Evolutionary conservation across 2,329 filamentous ascomycete genomes (phyloP), one percentile per base, ranked within the genome.

Genomic region (Pseudocercospora ulei): DNA sequence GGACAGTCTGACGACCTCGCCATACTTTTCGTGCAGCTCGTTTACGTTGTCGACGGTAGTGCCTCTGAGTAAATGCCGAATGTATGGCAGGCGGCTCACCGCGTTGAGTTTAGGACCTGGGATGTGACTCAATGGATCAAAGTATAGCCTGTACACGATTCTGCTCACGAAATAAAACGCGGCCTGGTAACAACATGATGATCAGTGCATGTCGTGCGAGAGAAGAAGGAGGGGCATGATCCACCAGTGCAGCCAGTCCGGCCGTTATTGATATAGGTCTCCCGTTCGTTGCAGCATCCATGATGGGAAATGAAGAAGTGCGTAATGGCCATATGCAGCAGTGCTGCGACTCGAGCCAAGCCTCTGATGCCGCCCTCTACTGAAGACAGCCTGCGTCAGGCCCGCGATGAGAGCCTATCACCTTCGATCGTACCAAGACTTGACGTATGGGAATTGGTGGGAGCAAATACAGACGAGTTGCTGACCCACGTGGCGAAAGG

Each of bases 41-140:
- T 46, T 36, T 9, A 34, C 11, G 5, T 41, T 43, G 7, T 20
- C 17, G 6, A 13, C 24, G 13, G 56, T 52, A 3, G 23, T 41
- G 13, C 55, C 55, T 17, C 22, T 26, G 9, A 44, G 22, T 8
- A 48, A 39, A 7, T 41, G 43, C 0, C 39, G n/a, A 12, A 52
- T 33, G 9, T 16, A 9, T 7, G 56, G 56, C 11, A 50, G 16
- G 5, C 37, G 45, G 26, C 44, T 49, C 26, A 54, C 38, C n/a
- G 44, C 46, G 19, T 47, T 39, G 5, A 50, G 26, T 12, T 55
- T 55, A 1, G 67, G 65, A 0, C 66, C 67, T 1, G 66, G 66
- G 17, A 63, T 64, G 25, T 63, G 60, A 12, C 55, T 50, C 0
- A 69, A 55, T 3, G 67, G 65, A 22, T 66, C 62, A 40, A 69